A percentile compares a stretch with the other conserved stretches of the same genome.
phyloP scores from a whole-genome alignment of 1,284 basidiomycete genomes.

The Rhodotorula sp. region DNA sequence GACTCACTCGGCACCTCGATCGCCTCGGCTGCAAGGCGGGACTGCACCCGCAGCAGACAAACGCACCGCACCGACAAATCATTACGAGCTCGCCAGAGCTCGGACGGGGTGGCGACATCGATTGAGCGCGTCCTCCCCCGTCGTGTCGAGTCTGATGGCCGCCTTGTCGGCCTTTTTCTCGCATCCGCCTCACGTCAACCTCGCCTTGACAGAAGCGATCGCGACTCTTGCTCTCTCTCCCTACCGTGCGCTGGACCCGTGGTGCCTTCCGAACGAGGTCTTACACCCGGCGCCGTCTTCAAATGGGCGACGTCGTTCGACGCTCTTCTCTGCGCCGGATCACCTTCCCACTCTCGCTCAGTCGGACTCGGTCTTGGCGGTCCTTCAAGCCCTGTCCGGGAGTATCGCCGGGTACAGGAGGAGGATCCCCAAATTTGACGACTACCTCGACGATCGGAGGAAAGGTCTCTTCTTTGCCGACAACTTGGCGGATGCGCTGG shows the following conservation, averaged over 20 bases:
- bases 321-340: not conserved
- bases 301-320: not conserved
- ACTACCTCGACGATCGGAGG: constrained; percentile 76
- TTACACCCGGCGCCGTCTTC: constrained; percentile 10
- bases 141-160: constrained; percentile 59
- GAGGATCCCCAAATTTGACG: constrained; percentile 75
- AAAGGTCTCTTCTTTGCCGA: constrained; percentile 88
- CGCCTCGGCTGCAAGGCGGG: no score
- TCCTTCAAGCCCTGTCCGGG: constrained; percentile 29
- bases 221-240: constrained; percentile 77
- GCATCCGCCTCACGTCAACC: constrained; percentile 80
- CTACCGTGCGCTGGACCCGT: constrained; percentile 78
- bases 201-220: constrained; percentile 79
- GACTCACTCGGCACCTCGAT: not conserved
- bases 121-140: constrained; percentile 12
- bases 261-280: constrained; percentile 56
- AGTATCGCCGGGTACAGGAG: constrained; percentile 59
- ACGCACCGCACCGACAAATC: no score
- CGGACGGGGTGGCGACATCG: constrained; percentile 27
- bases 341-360: not conserved
- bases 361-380: constrained; percentile 21
- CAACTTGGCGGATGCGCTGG: constrained; percentile 85
- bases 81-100: constrained; percentile 6
- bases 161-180: constrained; percentile 74
- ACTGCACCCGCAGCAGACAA: no score